phyloP scores from a whole-genome alignment of 169 alveolate species.

The Babesia ovata region DNA sequence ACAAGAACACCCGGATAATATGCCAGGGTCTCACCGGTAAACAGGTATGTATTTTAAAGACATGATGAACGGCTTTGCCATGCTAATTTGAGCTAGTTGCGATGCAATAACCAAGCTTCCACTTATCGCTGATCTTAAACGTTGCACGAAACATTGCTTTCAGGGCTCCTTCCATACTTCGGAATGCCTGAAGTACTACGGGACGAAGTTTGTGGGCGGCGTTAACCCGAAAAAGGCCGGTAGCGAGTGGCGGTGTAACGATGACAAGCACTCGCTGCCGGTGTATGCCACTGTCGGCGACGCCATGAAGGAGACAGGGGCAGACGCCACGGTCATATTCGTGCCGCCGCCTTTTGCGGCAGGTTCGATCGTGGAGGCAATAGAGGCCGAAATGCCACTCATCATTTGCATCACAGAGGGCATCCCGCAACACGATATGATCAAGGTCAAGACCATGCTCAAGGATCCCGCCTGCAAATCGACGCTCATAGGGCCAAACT shows the following conservation, averaged over 20 bases:
- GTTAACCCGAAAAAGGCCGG: conserved; percentile 90
- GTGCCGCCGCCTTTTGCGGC: conserved; percentile 97
- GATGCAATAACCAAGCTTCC: conserved; percentile 37
- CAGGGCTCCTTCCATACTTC: conserved; percentile 92
- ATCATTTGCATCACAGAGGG: conserved; percentile 98
- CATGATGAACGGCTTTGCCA: conserved; percentile 20
- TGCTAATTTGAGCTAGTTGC: conserved; percentile 23
- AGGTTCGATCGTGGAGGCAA: conserved; percentile 91
- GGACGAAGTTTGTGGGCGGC: conserved; percentile 93
- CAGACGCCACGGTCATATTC: conserved; percentile 92
- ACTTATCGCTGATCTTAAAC: conserved; percentile 5
- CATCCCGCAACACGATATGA: conserved; percentile 97
- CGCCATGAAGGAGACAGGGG: conserved; percentile 85
- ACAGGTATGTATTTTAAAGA: conserved; percentile 79
- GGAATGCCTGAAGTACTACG: conserved; percentile 85
- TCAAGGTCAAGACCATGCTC: conserved; percentile 86
- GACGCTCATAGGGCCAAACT: conserved; percentile 96
- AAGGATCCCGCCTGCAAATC: conserved; percentile 83
- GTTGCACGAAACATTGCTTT: neutral
- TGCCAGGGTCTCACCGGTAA: conserved; percentile 93
- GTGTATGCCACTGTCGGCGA: conserved; percentile 75
- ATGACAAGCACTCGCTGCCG: conserved; percentile 76
- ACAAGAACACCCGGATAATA: conserved; percentile 88
- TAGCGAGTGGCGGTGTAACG: conserved; percentile 77
- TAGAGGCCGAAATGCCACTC: conserved; percentile 93